Conservation (phyloP, 495 filamentous ascomycete genomes). For the Amphirosellinia nigrospora region DNA sequence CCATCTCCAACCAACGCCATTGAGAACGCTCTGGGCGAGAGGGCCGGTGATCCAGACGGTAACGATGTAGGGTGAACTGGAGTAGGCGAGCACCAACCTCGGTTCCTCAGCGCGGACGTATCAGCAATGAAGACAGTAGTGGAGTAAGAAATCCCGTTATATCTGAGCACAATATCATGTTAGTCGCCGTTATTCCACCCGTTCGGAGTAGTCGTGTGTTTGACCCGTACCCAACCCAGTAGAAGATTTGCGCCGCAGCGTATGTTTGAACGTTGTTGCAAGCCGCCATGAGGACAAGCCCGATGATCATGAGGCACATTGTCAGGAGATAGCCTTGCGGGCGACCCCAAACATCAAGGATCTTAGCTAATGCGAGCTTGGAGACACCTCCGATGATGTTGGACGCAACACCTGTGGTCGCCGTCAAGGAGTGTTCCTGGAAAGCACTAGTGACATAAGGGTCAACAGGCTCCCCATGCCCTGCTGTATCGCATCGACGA, state of each 20-base stretch:
- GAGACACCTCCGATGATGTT: conserved; percentile 65
- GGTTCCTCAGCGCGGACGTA: conserved; percentile 66
- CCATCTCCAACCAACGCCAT: conserved; percentile 64
- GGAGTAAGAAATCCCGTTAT: conserved; percentile 64
- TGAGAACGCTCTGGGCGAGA: conserved; percentile 52
- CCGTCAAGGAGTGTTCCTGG: conserved; percentile 52
- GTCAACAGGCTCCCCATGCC: conserved; percentile 46
- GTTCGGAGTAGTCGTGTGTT: not conserved
- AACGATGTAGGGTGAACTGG: conserved; percentile 69
- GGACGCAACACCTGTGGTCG: conserved; percentile 55
- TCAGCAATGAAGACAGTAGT: conserved; percentile 71
- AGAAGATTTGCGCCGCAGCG: conserved; percentile 61
- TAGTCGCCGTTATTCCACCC: conserved; percentile 10
- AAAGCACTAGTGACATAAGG: conserved; percentile 56
- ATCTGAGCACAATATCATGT: conserved; percentile 39
- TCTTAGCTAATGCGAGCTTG: conserved; percentile 67
- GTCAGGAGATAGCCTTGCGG: conserved; percentile 53
- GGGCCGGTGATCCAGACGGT: conserved; percentile 61
- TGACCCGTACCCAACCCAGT: conserved; percentile 49
- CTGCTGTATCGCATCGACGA: conserved; percentile 56
- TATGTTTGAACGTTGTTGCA: conserved; percentile 57
- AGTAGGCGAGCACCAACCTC: conserved; percentile 67
- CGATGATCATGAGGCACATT: conserved; percentile 48
- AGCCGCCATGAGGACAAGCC: conserved; percentile 59
- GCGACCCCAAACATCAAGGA: conserved; percentile 70